Conservation (phyloP, 768 basidiomycete species). For the Rhizopogon vinicolor region DNA sequence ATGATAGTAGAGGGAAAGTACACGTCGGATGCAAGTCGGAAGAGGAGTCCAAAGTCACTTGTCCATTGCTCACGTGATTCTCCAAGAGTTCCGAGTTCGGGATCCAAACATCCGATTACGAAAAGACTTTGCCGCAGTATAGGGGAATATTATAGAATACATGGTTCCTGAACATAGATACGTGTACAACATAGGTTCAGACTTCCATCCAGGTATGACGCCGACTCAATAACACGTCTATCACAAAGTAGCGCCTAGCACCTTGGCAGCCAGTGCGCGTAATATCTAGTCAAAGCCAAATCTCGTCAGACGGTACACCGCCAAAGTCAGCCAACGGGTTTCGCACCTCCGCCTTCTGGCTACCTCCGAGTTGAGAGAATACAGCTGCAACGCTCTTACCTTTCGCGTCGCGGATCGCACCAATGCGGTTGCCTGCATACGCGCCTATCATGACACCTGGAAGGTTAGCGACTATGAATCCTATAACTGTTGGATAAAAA, state of each 20-base stretch:
- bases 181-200: neutral
- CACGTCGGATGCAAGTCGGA: neutral
- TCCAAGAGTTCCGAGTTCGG: neutral
- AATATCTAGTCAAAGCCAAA: slow-evolving; percentile 50
- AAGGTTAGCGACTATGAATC: slow-evolving; percentile 62
- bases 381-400: slow-evolving; percentile 90
- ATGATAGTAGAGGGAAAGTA: slow-evolving; percentile 1
- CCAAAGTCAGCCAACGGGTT: neutral
- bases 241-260: slow-evolving; percentile 60
- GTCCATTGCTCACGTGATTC: neutral
- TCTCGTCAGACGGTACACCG: neutral
- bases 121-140: no score
- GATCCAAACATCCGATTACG: no score
- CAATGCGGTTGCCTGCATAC: slow-evolving; percentile 84
- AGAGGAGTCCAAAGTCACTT: neutral
- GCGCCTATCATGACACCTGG: slow-evolving; percentile 86
- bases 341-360: slow-evolving; percentile 82
- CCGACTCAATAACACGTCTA: neutral
- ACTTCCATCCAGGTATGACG: neutral
- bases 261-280: slow-evolving; percentile 77
- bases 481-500: slow-evolving; percentile 36
- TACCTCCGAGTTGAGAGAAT: slow-evolving; percentile 68
- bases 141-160: no score
- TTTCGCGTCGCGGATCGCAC: slow-evolving; percentile 90
- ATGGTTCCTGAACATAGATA: neutral